A percentile compares a stretch with the other conserved stretches of the same genome.
Evolutionary conservation across 257 asterid genomes (phyloP).

Genomic region (Orobanche coerulescens): DNA sequence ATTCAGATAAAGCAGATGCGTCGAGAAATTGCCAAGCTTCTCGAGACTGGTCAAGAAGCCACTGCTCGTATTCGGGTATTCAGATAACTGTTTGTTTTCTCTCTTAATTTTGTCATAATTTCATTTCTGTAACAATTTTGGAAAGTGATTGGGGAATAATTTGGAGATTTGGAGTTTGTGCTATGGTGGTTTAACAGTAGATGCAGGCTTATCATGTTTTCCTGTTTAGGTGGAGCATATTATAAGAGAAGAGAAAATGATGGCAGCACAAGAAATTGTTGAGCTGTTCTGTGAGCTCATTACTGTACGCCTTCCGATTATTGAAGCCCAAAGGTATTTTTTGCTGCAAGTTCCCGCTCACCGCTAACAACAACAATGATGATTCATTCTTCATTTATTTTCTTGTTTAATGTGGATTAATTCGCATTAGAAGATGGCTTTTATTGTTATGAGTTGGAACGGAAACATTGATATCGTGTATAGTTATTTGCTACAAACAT

Average conservation of each 20-base stretch:
- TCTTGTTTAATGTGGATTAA: neutral
- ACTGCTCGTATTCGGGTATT: constrained; percentile 89
- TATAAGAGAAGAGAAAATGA: constrained; percentile 91
- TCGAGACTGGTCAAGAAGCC: constrained; percentile 99
- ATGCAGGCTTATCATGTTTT: neutral
- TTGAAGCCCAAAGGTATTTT: constrained; percentile 15
- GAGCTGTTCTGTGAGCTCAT: constrained; percentile 86
- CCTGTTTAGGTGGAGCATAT: constrained; percentile 79
- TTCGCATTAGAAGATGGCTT: neutral
- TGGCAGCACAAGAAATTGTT: constrained; percentile 92
- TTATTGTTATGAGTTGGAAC: neutral
- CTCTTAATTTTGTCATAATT: neutral
- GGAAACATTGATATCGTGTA: neutral
- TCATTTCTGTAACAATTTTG: neutral
- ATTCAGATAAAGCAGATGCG: constrained; percentile 93
- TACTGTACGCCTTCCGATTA: constrained; percentile 74
- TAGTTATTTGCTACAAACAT: neutral
- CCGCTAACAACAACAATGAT: neutral
- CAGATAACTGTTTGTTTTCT: neutral
- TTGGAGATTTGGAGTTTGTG: neutral
- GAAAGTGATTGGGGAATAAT: neutral
- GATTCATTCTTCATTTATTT: neutral
- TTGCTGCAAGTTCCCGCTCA: neutral
- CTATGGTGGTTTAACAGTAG: neutral
- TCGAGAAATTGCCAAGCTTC: constrained; percentile 79